Evolutionary conservation across 345 rosid genomes (phyloP), one percentile per base, ranked within the genome.

Genomic region (Diplotaxis tenuifolia): DNA sequence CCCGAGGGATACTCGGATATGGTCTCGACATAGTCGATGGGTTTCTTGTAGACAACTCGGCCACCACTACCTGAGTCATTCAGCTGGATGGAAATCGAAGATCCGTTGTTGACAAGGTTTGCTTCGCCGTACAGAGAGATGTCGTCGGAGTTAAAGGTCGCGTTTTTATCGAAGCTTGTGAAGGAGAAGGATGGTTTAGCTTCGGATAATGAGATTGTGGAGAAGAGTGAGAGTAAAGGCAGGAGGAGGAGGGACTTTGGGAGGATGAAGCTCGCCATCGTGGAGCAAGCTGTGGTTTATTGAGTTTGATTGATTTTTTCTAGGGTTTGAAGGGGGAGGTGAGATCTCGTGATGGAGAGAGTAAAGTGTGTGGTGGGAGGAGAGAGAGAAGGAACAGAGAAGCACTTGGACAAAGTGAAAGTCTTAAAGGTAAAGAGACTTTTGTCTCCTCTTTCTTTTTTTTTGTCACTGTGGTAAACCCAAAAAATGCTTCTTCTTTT

Each of bases 81-180:
- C 56, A 94, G 87, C 80, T 83, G 95, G 78, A 94, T 68, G 31
- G 82, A 59, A 21, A 91, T 66, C 40, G 82, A 59, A 16, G 90
- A 83, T 31, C 85, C 86, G 36, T 77, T 77, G 72, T 68, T 59
- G 25, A 79, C 76, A 66, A 83, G 82, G 81, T 74, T 79, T 2
- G 96, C 92, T 42, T 82, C 90, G 18, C 97, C 98, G 70, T 78
- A 73, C 7, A 94, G 79, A 65, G 83, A 80, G 78, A 94, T 45
- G 50, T 31, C 79, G 62, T 36, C 58, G 78, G 89, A 76, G 56
- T 72, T 78, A 79, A 90, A 85, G 82, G 25, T 83, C 6, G 82
- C 79, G 74, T 85, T 81, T 86, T 82, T 79, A 68, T 38, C 79
- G 71, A 81, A 84, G 12, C 63, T 77, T 52, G 74, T 45, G 75